phyloP scores from a whole-genome alignment of 2,329 filamentous ascomycete species.

The Fusarium sublunatum region DNA sequence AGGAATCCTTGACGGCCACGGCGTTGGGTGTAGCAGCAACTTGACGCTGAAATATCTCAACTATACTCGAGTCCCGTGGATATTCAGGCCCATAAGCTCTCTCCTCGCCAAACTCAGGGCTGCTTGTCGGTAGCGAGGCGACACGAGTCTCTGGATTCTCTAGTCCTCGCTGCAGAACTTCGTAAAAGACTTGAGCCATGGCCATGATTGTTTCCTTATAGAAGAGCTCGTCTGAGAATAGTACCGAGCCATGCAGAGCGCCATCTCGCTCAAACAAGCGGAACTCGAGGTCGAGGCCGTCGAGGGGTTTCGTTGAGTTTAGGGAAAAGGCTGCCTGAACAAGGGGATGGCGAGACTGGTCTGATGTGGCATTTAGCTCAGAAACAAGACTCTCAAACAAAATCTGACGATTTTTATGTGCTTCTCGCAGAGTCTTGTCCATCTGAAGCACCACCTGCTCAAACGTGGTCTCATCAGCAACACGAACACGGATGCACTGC shows the following conservation, averaged over 20 bases:
- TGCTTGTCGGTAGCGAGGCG: background rate
- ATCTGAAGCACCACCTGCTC: conserved; percentile 28
- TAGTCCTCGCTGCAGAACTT: conserved; percentile 33
- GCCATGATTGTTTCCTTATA: conserved; percentile 34
- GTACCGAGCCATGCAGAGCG: conserved; percentile 15
- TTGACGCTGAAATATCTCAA: conserved; percentile 40
- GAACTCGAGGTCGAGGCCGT: conserved; percentile 43
- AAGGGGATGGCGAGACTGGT: conserved; percentile 9
- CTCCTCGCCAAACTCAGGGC: background rate
- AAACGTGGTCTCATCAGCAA: conserved; percentile 32
- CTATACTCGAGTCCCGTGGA: conserved; percentile 29
- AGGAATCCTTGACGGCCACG: conserved; percentile 36
- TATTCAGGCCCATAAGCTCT: background rate
- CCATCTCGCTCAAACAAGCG: conserved; percentile 39
- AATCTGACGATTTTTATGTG: conserved; percentile 14
- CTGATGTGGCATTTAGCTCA: background rate
- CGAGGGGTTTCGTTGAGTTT: conserved; percentile 36
- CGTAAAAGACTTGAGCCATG: conserved; percentile 29
- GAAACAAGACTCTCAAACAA: conserved; percentile 19
- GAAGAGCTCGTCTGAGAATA: conserved; percentile 42
- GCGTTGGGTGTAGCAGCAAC: conserved; percentile 16
- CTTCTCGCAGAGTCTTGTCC: background rate
- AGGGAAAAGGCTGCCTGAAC: conserved; percentile 21
- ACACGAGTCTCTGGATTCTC: conserved; percentile 5
- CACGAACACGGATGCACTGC: conserved; percentile 41